A percentile compares a stretch with the other conserved stretches of the same genome.
Conservation (phyloP, 768 basidiomycete genomes). For the Steccherinum ochraceum region DNA sequence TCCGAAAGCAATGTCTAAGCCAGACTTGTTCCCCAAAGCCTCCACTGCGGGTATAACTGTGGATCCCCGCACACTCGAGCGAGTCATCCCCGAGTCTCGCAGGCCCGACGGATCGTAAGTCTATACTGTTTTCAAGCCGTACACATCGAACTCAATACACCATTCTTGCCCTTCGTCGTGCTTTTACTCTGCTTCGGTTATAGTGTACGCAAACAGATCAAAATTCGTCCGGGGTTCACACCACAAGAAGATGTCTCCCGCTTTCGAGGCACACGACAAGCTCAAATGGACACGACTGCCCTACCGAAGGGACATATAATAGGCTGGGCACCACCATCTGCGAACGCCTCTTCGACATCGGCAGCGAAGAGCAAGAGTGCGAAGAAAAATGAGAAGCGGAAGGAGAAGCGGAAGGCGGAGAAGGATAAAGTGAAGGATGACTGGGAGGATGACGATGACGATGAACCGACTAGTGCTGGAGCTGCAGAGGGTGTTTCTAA, state of each 20-base stretch:
- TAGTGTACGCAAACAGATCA: slow-evolving; percentile 77
- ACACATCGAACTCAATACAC: background rate
- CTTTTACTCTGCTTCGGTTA: background rate
- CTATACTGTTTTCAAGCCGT: background rate
- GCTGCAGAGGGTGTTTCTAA: slow-evolving; percentile 15
- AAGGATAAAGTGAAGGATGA: slow-evolving; percentile 58
- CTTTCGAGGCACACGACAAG: slow-evolving; percentile 75
- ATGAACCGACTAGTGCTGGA: too few relatives aligned
- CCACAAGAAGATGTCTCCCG: slow-evolving; percentile 91
- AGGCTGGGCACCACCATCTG: slow-evolving; percentile 67
- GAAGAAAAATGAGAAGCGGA: slow-evolving; percentile 80
- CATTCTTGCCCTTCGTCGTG: background rate
- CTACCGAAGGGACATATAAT: slow-evolving; percentile 78
- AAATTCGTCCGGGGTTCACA: slow-evolving; percentile 88
- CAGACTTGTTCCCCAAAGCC: slow-evolving; percentile 67
- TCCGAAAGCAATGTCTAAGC: slow-evolving; percentile 62
- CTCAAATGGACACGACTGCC: slow-evolving; percentile 56
- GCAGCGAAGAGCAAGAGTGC: slow-evolving; percentile 36
- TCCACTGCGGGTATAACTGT: slow-evolving; percentile 74
- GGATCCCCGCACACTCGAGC: slow-evolving; percentile 80
- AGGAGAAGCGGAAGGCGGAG: slow-evolving; percentile 55
- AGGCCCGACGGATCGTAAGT: slow-evolving; percentile 83
- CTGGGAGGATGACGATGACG: slow-evolving; percentile 74
- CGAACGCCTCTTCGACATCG: slow-evolving; percentile 22
- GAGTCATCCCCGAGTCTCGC: slow-evolving; percentile 81